Percentiles rank a stretch among this genome's conserved stretches.
Conservation (phyloP, 345 rosid species). For the Eucalyptus curtisii region DNA sequence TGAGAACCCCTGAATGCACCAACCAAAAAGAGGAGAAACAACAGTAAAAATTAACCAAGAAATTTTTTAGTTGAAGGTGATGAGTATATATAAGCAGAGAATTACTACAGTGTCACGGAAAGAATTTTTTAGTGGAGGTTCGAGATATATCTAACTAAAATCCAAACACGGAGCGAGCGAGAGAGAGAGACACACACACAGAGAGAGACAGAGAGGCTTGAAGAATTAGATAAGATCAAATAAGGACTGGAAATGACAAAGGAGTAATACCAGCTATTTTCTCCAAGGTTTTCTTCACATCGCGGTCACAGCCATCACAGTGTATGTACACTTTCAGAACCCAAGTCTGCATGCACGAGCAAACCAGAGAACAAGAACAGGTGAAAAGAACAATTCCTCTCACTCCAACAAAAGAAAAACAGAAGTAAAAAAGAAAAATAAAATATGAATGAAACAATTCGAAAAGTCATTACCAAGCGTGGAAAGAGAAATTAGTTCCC, state of each 20-base stretch:
- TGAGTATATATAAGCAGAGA: too few relatives aligned
- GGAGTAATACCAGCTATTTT: conserved; percentile 63
- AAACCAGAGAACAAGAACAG: not conserved
- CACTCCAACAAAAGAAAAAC: not conserved
- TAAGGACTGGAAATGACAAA: not conserved
- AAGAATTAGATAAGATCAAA: not conserved
- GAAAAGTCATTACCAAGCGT: not conserved
- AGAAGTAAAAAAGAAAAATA: not conserved
- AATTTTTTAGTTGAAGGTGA: too few relatives aligned
- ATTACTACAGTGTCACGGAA: too few relatives aligned
- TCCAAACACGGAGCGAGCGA: too few relatives aligned
- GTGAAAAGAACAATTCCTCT: not conserved
- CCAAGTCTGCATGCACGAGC: conserved; percentile 70
- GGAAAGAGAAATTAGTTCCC: not conserved
- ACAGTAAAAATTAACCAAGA: too few relatives aligned
- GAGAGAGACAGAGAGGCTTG: not conserved
- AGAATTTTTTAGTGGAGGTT: too few relatives aligned
- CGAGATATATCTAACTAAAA: too few relatives aligned
- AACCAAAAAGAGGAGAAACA: too few relatives aligned
- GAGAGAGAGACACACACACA: too few relatives aligned
- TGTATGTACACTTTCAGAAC: conserved; percentile 86
- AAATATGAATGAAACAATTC: not conserved
- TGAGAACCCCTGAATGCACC: too few relatives aligned
- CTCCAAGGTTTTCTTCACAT: conserved; percentile 84
- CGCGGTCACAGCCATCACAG: conserved; percentile 86